Base-by-base conservation (phyloP, 1,284 basidiomycete species). In the Leccinum fallax region DNA sequence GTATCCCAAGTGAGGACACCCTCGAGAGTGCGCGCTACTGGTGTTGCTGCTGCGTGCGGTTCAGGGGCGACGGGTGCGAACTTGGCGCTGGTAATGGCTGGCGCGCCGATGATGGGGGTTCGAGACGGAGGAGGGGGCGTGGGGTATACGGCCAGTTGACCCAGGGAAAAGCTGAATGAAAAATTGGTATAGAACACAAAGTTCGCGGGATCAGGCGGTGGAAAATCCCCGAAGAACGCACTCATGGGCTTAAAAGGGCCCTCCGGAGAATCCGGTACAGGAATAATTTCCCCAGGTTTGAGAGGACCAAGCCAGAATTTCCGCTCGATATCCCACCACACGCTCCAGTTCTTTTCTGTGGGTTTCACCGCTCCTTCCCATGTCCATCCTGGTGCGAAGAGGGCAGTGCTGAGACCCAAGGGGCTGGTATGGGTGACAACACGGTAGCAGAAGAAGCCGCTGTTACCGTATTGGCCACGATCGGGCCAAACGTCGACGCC, bases 401-500 rank as follows among this genome's bases (percentile, higher is more conserved):
- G 73, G 0, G 91, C 89, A 16, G 85, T 84, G 67, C 89, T 90
- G 5, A 90, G 78, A 1, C 88, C 87, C 11, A 84, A 76, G 16
- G 86, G 85, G 6, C 80, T 77, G 51, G 90, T 84, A 68, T 89
- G 83, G 4, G 80, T 76, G 43, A 91, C 74, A 8, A 92, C 87
- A 68, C 82, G 83, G 79, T 88, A 91, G 49, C 76, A 81, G 3
- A 83, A 85, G 62, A 90, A 86, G 2, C 89, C 90, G 5, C 90
- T 87, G 9, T 86, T 86, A 11, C 89, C 92, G 61, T 90, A 86
- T 38, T 83, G 84, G 0, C 86, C 85, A 38, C 92, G 84, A 11
- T 88, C 90, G 7, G 69, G 67, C 85, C 88, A 93, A 54, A 93
- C 86, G 66, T 93, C 91, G 28, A 93, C 79, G 11, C 91, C 91